These are phyloP conservation scores for Aspergillus ochraceoroseus DNA, from an alignment of 2,329 filamentous ascomycete genomes.

Conservation along the genomic window DNA sequence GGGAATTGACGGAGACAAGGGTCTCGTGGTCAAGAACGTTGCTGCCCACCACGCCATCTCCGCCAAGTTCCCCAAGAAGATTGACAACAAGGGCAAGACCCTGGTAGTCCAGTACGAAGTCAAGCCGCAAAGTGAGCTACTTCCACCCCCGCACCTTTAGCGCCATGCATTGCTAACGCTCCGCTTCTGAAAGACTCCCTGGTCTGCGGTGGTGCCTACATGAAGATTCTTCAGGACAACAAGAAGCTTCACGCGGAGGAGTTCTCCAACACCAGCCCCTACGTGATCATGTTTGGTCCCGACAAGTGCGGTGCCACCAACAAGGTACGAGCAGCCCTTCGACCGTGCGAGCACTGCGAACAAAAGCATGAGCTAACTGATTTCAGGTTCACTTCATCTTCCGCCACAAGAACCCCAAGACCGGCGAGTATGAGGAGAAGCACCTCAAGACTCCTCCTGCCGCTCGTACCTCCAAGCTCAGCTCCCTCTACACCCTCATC, in stretches of 20 bases:
- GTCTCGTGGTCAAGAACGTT: constrained; percentile 94
- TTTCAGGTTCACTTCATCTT: constrained; percentile 89
- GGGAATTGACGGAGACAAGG: constrained; percentile 92
- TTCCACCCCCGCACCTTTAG: too few relatives aligned
- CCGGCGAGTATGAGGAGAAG: constrained; percentile 99
- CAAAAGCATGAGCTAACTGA: too few relatives aligned
- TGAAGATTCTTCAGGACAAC: constrained; percentile 98
- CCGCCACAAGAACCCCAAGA: constrained; percentile 99
- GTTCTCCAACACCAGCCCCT: constrained; percentile 95
- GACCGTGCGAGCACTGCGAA: too few relatives aligned
- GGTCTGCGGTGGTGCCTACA: constrained; percentile 95
- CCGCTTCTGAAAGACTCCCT: constrained; percentile 65
- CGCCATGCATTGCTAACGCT: constrained; percentile 13
- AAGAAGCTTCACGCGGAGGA: constrained; percentile 94
- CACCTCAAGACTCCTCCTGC: constrained; percentile 79
- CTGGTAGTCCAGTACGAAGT: constrained; percentile 98
- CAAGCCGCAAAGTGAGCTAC: constrained; percentile 85
- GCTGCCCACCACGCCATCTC: constrained; percentile 99
- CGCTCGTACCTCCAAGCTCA: constrained; percentile 84
- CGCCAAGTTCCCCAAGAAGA: constrained; percentile 93
- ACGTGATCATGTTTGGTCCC: constrained; percentile 99
- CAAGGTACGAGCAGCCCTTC: constrained; percentile 61
- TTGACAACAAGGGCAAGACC: constrained; percentile 95
- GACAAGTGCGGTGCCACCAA: constrained; percentile 99
- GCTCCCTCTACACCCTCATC: constrained; percentile 92